Base-by-base conservation (phyloP, 2,329 filamentous ascomycete genomes). In the Coniella lustricola region DNA sequence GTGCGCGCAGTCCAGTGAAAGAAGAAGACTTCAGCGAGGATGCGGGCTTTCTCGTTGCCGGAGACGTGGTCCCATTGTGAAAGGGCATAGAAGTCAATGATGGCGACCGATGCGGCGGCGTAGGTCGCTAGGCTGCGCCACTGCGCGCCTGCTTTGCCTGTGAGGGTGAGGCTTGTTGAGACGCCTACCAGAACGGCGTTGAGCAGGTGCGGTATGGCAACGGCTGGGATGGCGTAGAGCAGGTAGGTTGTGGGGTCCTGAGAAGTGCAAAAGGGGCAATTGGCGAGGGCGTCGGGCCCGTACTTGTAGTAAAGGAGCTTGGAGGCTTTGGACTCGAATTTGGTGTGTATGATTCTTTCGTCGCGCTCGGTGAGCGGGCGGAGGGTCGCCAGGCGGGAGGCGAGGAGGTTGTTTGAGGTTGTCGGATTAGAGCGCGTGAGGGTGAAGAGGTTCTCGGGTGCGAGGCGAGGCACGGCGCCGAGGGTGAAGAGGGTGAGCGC, bases 321-420 rank as follows among this genome's bases (percentile, higher is more conserved):
- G 41, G 84, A 85, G 56, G 88, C 82, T 46, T 84, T 69, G 52
- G 78, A 84, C 56, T 80, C 76, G 61, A 97, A 82, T 57, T 83
- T 83, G 21, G 71, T 67, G 45, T 81, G 77, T 9, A 97, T 74
- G 20, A 74, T 67, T 5, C 5, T 5, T 44, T 79, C 72, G 67
- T 97, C 90, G 12, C 64, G 51, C 0, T 67, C 54, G 0, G 79
- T 83, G 2, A 87, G 72, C 0, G 75, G 69, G 0, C 84, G 77
- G 1, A 84, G 61, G 2, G 74, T 64, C 3, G 75, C 67, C 9
- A 97, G 75, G 14, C 91, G 86, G 51, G 77, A 81, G 66, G 95
- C 93, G 52, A 97, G 76, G 31, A 94, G 83, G 61, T 91, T 87
- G 36, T 80, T 84, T n/a, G 89, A 83, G 36, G 87, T 91, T 59